Base-by-base conservation (phyloP, 805 yeast genomes). In the Kodamaea lidongshanica region DNA sequence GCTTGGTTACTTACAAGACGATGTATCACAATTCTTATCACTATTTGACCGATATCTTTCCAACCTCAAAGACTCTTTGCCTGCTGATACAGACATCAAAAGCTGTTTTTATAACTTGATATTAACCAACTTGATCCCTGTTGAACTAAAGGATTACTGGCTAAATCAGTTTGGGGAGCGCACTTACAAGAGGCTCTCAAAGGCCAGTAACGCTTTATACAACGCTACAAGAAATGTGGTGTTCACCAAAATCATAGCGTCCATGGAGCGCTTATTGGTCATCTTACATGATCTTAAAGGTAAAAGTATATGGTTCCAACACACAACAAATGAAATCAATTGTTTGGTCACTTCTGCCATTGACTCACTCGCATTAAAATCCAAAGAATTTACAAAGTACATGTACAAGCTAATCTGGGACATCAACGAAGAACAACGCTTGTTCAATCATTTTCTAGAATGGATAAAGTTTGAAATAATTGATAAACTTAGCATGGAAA, bases 91-190 rank as follows among this genome's bases (percentile, higher is more conserved):
- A 32, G 28, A 16, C 12, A 41, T 57, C 12, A 28, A 38, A 10
- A 29, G 38, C 7, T 42, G 45, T 20, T 46, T 76, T 6, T 65
- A 65, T 33, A 72, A 70, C 28, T 42, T 72, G 13, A 48, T 76
- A 2, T 44, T 76, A 3, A 72, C 82, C 0, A 80, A 81, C 2
- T 56, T 71, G 30, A 59, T 77, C 35, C 65, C 74, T 1, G 61
- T 57, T 9, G 52, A 61, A 1, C 55, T 74, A 2, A 67, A 65
- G 35, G 76, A 73, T 33, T 81, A 77, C 76, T 56, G 82, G 45
- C 65, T 72, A 13, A 77, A 78, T 41, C 73, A 76, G 27, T 56
- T 81, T 19, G 87, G 84, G 0, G 86, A 79, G 38, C 58, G 81
- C 38, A 83, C 83, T 16, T 48, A 72, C 12, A 72, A 70, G 38